phyloP scores from a whole-genome alignment of 1,139 yeast species.

The Yarrowia galli region DNA sequence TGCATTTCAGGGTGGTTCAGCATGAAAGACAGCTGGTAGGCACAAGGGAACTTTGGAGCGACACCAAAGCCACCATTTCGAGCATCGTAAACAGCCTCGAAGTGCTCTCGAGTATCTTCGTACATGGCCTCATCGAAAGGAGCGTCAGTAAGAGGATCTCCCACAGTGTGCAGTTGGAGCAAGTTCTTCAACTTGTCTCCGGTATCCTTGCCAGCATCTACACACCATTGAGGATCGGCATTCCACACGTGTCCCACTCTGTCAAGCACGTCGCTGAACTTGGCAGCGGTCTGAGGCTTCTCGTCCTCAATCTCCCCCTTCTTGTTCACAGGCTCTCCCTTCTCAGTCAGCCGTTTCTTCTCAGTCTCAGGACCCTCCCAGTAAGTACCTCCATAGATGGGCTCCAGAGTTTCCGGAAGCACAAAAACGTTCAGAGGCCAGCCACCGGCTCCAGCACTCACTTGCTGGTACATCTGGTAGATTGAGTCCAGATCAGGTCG shows the following conservation, averaged over 20 bases:
- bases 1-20: slow-evolving; percentile 44
- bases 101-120: slow-evolving; percentile 47
- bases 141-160: slow-evolving; percentile 42
- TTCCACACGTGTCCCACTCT: slow-evolving; percentile 49
- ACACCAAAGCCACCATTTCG: slow-evolving; percentile 50
- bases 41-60: slow-evolving; percentile 53
- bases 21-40: slow-evolving; percentile 49
- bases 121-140: slow-evolving; percentile 43
- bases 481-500: slow-evolving; percentile 53
- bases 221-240: slow-evolving; percentile 45
- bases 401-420: slow-evolving; percentile 50
- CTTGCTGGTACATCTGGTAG: slow-evolving; percentile 53
- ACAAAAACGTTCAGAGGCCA: slow-evolving; percentile 55
- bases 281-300: slow-evolving; percentile 10
- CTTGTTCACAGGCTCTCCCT: slow-evolving; percentile 43
- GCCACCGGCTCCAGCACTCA: slow-evolving; percentile 53
- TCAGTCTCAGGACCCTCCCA: slow-evolving; percentile 51
- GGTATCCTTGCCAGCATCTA: slow-evolving; percentile 45
- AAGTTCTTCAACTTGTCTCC: slow-evolving; percentile 44
- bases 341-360: slow-evolving; percentile 40
- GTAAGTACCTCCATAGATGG: slow-evolving; percentile 53
- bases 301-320: not conserved
- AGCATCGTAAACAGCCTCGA: slow-evolving; percentile 46
- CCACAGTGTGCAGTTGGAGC: slow-evolving; percentile 47
- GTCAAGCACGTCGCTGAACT: slow-evolving; percentile 46